These are phyloP conservation scores for Epichloe bromicola DNA, from an alignment of 2,329 filamentous ascomycete species.

Conservation along the genomic window DNA sequence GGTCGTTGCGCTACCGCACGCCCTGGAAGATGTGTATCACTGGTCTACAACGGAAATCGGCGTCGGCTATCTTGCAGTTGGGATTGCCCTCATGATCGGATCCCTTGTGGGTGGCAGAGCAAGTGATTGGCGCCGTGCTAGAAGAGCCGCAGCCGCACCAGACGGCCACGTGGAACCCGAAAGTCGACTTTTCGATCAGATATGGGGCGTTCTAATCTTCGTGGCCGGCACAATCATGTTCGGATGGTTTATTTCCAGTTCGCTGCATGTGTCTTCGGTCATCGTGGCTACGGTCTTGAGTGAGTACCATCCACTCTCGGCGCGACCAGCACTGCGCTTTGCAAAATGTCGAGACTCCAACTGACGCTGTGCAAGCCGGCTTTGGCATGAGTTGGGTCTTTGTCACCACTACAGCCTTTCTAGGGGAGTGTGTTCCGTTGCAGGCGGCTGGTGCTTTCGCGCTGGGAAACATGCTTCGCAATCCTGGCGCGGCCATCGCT, in stretches of 20 bases:
- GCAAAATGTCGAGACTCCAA: background rate
- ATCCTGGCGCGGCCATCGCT: slow-evolving; percentile 24
- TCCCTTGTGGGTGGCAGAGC: slow-evolving; percentile 24
- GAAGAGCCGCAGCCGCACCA: slow-evolving; percentile 5
- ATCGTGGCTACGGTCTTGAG: slow-evolving; percentile 18
- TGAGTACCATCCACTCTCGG: slow-evolving; percentile 6
- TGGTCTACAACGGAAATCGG: slow-evolving; percentile 22
- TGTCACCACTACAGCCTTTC: slow-evolving; percentile 27
- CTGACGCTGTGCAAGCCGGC: slow-evolving; percentile 10
- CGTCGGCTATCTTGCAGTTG: slow-evolving; percentile 21
- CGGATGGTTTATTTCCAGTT: slow-evolving; percentile 24
- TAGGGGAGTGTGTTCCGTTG: slow-evolving; percentile 24
- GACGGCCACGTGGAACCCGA: slow-evolving; percentile 20
- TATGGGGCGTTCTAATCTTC: slow-evolving; percentile 25
- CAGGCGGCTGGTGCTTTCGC: slow-evolving; percentile 28
- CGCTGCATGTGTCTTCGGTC: slow-evolving; percentile 16
- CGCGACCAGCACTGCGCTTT: background rate
- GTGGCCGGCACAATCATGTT: slow-evolving; percentile 25
- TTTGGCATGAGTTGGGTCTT: slow-evolving; percentile 29
- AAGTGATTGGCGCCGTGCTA: slow-evolving; percentile 22
- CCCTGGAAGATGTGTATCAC: slow-evolving; percentile 18
- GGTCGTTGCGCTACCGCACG: slow-evolving; percentile 16
- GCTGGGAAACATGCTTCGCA: slow-evolving; percentile 26
- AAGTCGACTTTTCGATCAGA: slow-evolving; percentile 24
- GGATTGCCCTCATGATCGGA: slow-evolving; percentile 15